Evolutionary conservation across 1,284 basidiomycete species (phyloP), one percentile per base, ranked within the genome.

Genomic region (Phlebopus sp.): DNA sequence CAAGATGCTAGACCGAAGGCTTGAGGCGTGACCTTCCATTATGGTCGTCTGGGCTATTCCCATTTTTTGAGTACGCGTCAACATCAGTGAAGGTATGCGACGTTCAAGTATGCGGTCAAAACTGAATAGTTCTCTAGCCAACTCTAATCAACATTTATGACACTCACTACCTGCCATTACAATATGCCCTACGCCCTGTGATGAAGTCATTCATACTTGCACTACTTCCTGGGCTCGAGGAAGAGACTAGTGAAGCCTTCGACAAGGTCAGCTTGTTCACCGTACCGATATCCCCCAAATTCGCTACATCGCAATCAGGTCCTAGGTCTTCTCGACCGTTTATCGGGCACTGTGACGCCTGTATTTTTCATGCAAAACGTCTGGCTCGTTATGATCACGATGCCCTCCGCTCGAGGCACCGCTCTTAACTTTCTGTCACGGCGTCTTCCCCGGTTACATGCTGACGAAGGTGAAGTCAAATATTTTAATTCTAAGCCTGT

Each of bases 11-110:
- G 92, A 79, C 82, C 1, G 94, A 97, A 58, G 94, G 95, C 7
- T 70, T 99, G 36, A 82, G 83, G 52, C 79, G 86, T 38, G 97
- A 99, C 70, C 74, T 99, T 4, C 78, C 90, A 1, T 76, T 98
- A 14, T 99, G 97, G 97, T 93, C 93, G 1, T 90, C 92, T 4
- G 97, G 97, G 3, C 69, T 99, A 8, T 96, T 99, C 61, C 97
- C 97, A 0, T 99, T 99, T 79, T 98, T 98, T 64, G 93, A 97
- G 68, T 97, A 93, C 68, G 94, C 97, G 5, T 88, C 95, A 13
- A 99, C 94, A 5, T 94, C 92, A 17, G 93, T 96, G 49, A 90
- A 90, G 77, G 90, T 87, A 59, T 47, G 72, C 53, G 27, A 29
- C 7, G 27, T 5, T 29, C 27, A 9, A 9, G 10, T 29, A 2